Percentiles rank a stretch among this genome's conserved stretches.
Conservation (phyloP, 1,284 basidiomycete genomes). For the Pulchroboletus neoregius region DNA sequence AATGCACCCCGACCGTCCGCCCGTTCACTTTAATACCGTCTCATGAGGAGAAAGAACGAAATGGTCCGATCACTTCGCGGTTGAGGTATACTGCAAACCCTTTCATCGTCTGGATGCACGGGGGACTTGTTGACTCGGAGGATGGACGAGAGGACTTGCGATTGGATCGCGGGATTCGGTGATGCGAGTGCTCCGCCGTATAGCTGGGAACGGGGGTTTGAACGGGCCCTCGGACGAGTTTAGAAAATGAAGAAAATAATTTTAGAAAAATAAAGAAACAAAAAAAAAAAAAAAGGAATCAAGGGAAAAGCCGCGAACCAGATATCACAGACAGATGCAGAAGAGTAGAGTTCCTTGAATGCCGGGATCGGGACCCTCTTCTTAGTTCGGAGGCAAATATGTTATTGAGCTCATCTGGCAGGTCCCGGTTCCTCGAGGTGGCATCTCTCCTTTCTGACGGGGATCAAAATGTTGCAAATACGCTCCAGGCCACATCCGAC, state of each 20-base stretch:
- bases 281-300: background rate
- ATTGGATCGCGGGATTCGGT: slow-evolving; percentile 22
- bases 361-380: slow-evolving; percentile 9
- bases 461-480: slow-evolving; percentile 22
- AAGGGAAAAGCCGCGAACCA: slow-evolving; percentile 6
- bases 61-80: slow-evolving; percentile 16
- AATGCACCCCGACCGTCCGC: background rate
- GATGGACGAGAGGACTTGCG: background rate
- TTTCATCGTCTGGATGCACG: too few species aligned
- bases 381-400: background rate
- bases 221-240: slow-evolving; percentile 18
- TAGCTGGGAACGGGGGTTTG: slow-evolving; percentile 20
- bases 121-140: too few species aligned
- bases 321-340: too few species aligned
- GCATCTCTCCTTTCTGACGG: slow-evolving; percentile 12
- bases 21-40: slow-evolving; percentile 18
- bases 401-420: too few species aligned
- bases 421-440: background rate
- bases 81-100: too few species aligned
- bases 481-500: background rate
- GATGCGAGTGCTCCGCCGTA: slow-evolving; percentile 17
- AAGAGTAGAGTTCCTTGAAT: slow-evolving; percentile 20
- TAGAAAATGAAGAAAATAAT: slow-evolving; percentile 8
- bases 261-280: slow-evolving; percentile 3
- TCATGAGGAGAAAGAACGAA: background rate